phyloP scores from a whole-genome alignment of 192 early-diverging fungal species.

The Phlyctochytrium planicorne region DNA sequence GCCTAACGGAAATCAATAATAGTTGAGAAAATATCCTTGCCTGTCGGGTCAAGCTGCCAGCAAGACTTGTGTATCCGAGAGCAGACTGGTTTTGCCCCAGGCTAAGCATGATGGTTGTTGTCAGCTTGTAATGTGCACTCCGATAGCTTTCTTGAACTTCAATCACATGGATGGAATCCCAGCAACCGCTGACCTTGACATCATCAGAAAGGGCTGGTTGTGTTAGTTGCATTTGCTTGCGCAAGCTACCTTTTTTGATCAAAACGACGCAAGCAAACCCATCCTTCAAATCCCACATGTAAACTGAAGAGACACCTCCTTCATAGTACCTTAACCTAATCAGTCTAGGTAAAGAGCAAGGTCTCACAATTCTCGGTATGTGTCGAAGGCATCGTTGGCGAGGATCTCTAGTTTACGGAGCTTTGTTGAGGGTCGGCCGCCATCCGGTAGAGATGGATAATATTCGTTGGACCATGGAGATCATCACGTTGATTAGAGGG shows the following conservation, averaged over 20 bases:
- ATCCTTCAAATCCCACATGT: conserved; percentile 84
- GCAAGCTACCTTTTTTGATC: conserved; percentile 86
- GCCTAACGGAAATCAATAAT: conserved; percentile 46
- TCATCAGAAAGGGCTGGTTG: conserved; percentile 7
- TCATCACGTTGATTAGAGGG: conserved; percentile 32
- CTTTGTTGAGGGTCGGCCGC: conserved; percentile 69
- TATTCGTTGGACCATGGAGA: conserved; percentile 98
- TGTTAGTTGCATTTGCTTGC: too few relatives aligned
- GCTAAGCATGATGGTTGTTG: conserved; percentile 94
- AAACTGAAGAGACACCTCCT: conserved; percentile 95
- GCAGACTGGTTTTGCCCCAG: conserved; percentile 68
- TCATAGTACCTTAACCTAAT: conserved; percentile 69
- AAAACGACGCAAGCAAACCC: conserved; percentile 92
- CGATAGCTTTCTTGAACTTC: conserved; percentile 85
- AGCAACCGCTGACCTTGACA: conserved; percentile 61
- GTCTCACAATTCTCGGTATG: conserved; percentile 88
- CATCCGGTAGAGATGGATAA: conserved; percentile 77
- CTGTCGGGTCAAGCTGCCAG: conserved; percentile 92
- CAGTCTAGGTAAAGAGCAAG: conserved; percentile 4
- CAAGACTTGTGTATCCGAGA: conserved; percentile 76
- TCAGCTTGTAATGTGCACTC: conserved; percentile 91
- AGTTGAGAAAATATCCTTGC: conserved; percentile 32
- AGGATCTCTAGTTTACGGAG: conserved; percentile 86
- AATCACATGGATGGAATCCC: conserved; percentile 98
- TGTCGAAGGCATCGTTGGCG: conserved; percentile 95